These are phyloP conservation scores for Picocystis salinarum DNA, from an alignment of 139 green algal genomes.

Conservation along the genomic window DNA sequence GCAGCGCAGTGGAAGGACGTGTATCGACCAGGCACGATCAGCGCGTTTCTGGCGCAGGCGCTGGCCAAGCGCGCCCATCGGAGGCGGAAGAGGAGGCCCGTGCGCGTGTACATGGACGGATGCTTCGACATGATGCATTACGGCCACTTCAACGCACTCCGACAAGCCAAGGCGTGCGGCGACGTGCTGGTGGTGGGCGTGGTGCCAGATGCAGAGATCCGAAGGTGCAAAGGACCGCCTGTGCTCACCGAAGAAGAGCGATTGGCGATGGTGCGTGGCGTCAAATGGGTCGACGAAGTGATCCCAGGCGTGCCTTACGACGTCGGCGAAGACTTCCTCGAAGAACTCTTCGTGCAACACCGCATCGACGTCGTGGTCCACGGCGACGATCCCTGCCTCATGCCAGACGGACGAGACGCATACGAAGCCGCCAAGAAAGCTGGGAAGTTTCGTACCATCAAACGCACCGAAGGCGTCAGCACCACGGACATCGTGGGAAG, in stretches of 20 bases:
- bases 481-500: conserved; percentile 95
- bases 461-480: conserved; percentile 91
- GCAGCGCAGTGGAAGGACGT: too few relatives aligned
- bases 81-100: conserved; percentile 35
- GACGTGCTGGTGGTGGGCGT: conserved; percentile 90
- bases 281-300: conserved; percentile 99
- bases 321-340: conserved; percentile 74
- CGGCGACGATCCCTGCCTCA: conserved; percentile 93
- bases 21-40: conserved; percentile 73
- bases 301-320: conserved; percentile 85
- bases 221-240: conserved; percentile 73
- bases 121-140: conserved; percentile 99
- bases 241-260: conserved; percentile 81
- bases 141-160: conserved; percentile 92
- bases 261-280: conserved; percentile 54
- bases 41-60: conserved; percentile 42
- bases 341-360: conserved; percentile 75
- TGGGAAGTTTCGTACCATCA: conserved; percentile 77
- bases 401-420: conserved; percentile 92
- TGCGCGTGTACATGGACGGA: conserved; percentile 96
- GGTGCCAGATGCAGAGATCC: conserved; percentile 84
- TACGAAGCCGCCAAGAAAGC: conserved; percentile 83
- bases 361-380: conserved; percentile 97
- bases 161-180: conserved; percentile 67
- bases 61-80: conserved; percentile 56